Percentiles rank a stretch among this genome's conserved stretches.
phyloP scores from a whole-genome alignment of 2,329 filamentous ascomycete genomes.

The Tolypocladium tropicale region DNA sequence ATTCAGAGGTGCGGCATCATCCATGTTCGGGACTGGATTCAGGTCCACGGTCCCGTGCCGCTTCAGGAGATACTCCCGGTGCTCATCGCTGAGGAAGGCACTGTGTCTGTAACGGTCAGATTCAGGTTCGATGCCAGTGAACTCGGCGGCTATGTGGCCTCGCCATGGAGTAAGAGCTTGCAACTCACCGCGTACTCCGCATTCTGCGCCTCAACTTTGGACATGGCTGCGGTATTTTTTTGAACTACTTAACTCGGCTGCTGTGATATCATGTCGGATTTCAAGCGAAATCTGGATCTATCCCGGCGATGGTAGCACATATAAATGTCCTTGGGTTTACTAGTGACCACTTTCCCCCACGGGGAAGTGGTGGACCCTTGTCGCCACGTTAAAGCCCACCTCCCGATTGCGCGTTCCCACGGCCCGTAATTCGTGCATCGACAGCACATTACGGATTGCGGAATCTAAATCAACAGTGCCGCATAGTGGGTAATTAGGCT shows the following conservation, averaged over 20 bases:
- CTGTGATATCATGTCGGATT: not conserved
- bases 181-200: not conserved
- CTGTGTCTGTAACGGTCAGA: not conserved
- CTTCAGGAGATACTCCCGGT: constrained; percentile 4
- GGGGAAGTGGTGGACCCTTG: not conserved
- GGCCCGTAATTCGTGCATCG: not conserved
- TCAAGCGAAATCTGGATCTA: not conserved
- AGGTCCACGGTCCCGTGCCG: constrained; percentile 6
- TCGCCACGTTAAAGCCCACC: not conserved
- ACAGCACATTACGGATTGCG: not conserved
- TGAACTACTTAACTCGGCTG: not conserved
- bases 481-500: not conserved
- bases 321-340: not conserved
- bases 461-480: not conserved
- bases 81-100: not conserved
- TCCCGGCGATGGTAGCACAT: not conserved
- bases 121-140: not conserved
- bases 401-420: not conserved
- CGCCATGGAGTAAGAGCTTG: too few relatives aligned
- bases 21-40: constrained; percentile 6
- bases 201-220: not conserved
- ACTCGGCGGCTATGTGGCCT: too few relatives aligned
- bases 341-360: not conserved
- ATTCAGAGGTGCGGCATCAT: constrained; percentile 7
- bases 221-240: not conserved